Conservation (phyloP, 768 basidiomycete genomes). For the Hirschioporus abietinus region DNA sequence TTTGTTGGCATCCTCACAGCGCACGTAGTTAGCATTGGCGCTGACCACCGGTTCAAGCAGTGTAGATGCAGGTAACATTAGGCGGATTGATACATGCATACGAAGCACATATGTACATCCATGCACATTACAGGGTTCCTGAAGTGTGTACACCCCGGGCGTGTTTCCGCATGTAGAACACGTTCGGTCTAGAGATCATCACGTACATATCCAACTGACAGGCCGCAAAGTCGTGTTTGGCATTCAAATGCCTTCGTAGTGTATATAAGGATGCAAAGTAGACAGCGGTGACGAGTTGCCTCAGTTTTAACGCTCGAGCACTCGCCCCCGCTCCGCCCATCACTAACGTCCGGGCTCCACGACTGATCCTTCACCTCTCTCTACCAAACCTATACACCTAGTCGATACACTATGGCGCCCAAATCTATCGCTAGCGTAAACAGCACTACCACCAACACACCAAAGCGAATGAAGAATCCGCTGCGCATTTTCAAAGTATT, state of each 20-base stretch:
- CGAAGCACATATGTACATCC: background rate
- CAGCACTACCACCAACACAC: background rate
- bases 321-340: slow-evolving; percentile 29
- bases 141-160: background rate
- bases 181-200: background rate
- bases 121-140: background rate
- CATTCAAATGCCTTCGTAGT: background rate
- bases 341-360: slow-evolving; percentile 28
- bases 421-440: background rate
- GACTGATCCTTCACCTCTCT: slow-evolving; percentile 44
- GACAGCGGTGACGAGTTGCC: background rate
- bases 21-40: too few species aligned
- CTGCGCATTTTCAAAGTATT: background rate
- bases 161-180: background rate
- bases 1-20: background rate
- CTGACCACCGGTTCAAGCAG: too few species aligned
- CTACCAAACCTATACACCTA: slow-evolving; percentile 35
- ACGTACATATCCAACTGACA: background rate
- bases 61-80: background rate
- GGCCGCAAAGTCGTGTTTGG: background rate
- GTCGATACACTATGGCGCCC: background rate
- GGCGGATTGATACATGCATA: background rate
- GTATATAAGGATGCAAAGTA: background rate
- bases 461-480: background rate
- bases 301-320: slow-evolving; percentile 30